These are phyloP conservation scores for Elsinoe australis DNA, from an alignment of 2,329 filamentous ascomycete genomes.

Conservation along the genomic window DNA sequence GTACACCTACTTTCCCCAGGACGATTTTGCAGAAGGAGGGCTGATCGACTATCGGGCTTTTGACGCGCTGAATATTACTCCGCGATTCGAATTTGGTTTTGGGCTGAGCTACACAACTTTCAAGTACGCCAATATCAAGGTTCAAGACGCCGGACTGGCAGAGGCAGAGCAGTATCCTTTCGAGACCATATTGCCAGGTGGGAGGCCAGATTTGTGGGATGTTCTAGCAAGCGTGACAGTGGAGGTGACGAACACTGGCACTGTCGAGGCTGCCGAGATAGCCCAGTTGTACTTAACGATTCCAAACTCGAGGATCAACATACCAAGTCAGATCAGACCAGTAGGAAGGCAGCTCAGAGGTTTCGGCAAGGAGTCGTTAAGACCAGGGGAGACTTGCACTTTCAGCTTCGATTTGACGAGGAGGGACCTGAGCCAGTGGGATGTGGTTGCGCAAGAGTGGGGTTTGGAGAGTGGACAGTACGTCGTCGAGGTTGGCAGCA, in stretches of 20 bases:
- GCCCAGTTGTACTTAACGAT: constrained; percentile 44
- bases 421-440: constrained; percentile 59
- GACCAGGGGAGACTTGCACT: constrained; percentile 40
- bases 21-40: constrained; percentile 36
- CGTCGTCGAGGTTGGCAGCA: constrained; percentile 30
- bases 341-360: constrained; percentile 48
- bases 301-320: constrained; percentile 17
- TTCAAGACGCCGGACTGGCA: constrained; percentile 33
- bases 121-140: constrained; percentile 30
- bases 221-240: constrained; percentile 51
- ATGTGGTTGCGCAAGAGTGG: constrained; percentile 54
- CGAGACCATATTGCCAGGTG: constrained; percentile 44
- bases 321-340: constrained; percentile 17
- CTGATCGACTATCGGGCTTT: constrained; percentile 42
- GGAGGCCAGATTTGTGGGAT: constrained; percentile 56
- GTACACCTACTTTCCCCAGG: constrained; percentile 20
- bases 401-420: constrained; percentile 49
- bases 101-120: constrained; percentile 40
- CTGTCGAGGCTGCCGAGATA: constrained; percentile 45
- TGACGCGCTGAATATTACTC: constrained; percentile 35
- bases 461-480: constrained; percentile 26
- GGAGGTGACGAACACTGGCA: constrained; percentile 56
- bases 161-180: constrained; percentile 55
- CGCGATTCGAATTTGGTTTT: constrained; percentile 40
- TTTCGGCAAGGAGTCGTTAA: constrained; percentile 53